These are phyloP conservation scores for Trichophaea hybrida DNA, from an alignment of 2,329 filamentous ascomycete genomes.

Conservation along the genomic window DNA sequence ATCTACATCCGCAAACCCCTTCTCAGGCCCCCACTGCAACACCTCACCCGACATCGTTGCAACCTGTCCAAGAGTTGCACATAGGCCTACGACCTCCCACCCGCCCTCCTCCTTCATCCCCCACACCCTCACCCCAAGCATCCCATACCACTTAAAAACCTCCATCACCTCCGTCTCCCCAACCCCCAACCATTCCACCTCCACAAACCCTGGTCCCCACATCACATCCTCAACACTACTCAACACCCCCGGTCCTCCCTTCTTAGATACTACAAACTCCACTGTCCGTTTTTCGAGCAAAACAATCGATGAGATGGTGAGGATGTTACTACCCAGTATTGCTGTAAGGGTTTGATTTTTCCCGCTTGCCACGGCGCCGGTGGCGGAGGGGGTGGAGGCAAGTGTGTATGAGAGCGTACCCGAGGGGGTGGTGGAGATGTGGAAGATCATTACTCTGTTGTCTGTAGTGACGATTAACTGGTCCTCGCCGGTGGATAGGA, in stretches of 20 bases:
- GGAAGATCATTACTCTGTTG: not conserved
- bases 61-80: not conserved
- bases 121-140: not conserved
- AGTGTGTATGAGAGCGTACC: not conserved
- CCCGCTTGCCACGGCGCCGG: not conserved
- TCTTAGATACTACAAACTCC: not conserved
- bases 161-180: not conserved
- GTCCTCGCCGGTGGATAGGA: not conserved
- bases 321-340: not conserved
- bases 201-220: not conserved
- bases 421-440: not conserved
- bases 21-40: not conserved
- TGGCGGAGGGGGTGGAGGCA: not conserved
- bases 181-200: not conserved
- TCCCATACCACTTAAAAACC: constrained; percentile 1
- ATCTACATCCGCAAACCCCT: not conserved
- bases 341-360: not conserved
- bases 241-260: not conserved
- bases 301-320: not conserved
- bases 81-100: not conserved
- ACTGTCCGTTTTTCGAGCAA: not conserved
- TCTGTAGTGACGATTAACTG: not conserved
- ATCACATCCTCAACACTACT: not conserved
- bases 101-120: not conserved
- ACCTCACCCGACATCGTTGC: not conserved